phyloP scores from a whole-genome alignment of 768 basidiomycete species.

The Candolleomyces aberdarensis region DNA sequence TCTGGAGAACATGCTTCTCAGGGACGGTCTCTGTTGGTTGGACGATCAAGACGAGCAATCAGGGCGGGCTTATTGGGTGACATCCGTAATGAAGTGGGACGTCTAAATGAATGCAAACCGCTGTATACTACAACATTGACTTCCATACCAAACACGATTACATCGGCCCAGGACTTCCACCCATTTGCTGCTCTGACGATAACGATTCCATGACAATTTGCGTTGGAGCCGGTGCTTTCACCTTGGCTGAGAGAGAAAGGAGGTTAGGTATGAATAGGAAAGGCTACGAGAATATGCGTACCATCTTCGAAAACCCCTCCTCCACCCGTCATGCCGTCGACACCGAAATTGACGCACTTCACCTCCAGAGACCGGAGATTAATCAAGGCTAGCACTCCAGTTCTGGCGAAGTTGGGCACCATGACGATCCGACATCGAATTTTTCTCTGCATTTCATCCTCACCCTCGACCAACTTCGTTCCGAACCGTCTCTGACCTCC shows the following conservation, averaged over 20 bases:
- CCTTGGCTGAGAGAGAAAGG: conserved; percentile 6
- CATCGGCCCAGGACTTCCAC: conserved; percentile 10
- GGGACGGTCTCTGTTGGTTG: conserved; percentile 93
- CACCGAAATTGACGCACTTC: conserved; percentile 55
- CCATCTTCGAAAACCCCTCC: conserved; percentile 16
- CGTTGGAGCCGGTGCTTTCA: conserved; percentile 9
- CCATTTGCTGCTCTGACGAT: conserved; percentile 20
- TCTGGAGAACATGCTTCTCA: conserved; percentile 84
- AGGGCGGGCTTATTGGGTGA: conserved; percentile 81
- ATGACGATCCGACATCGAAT: conserved; percentile 70
- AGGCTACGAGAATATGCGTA: conserved; percentile 1
- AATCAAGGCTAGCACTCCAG: conserved; percentile 75
- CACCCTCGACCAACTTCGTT: conserved; percentile 59
- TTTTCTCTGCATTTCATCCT: conserved; percentile 22
- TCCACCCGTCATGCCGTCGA: conserved; percentile 42
- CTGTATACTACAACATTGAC: conserved; percentile 4
- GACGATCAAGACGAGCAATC: conserved; percentile 79
- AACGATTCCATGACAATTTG: conserved; percentile 23
- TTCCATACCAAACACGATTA: not conserved
- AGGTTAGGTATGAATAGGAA: not conserved
- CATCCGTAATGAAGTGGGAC: conserved; percentile 86
- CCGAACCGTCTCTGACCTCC: conserved; percentile 86
- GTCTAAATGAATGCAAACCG: conserved; percentile 27
- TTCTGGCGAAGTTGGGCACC: conserved; percentile 76
- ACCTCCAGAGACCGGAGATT: conserved; percentile 77